A percentile compares a stretch with the other conserved stretches of the same genome.
phyloP scores from a whole-genome alignment of 257 asterid genomes.

The Salvia splendens region DNA sequence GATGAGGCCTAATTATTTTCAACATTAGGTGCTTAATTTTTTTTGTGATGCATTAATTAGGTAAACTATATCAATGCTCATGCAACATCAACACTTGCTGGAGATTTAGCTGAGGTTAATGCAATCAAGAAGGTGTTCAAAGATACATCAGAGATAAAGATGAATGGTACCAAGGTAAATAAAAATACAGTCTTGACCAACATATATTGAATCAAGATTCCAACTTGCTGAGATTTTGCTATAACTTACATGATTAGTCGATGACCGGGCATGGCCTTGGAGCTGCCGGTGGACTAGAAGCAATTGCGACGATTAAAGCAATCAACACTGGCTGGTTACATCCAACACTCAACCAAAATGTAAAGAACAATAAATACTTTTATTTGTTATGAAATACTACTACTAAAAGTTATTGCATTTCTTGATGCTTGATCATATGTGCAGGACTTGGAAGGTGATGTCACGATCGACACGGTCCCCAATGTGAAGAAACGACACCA shows the following conservation, averaged over 20 bases:
- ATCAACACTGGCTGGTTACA: slow-evolving; percentile 26
- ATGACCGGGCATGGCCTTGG: slow-evolving; percentile 50
- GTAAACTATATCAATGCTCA: slow-evolving; percentile 79
- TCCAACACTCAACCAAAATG: slow-evolving; percentile 51
- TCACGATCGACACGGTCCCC: slow-evolving; percentile 59
- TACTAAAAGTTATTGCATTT: background rate
- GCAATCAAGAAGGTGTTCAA: slow-evolving; percentile 71
- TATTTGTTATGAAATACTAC: background rate
- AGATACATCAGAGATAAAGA: slow-evolving; percentile 64
- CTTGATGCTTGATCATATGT: background rate
- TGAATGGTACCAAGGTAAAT: slow-evolving; percentile 69
- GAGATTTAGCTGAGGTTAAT: slow-evolving; percentile 75
- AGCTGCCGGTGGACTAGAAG: slow-evolving; percentile 55
- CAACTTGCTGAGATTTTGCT: background rate
- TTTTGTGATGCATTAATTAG: slow-evolving; percentile 26
- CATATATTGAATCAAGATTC: background rate
- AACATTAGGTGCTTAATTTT: too few species aligned
- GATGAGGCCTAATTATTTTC: too few species aligned
- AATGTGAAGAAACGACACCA: slow-evolving; percentile 69
- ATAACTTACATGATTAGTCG: slow-evolving; percentile 32
- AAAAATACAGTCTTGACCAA: background rate
- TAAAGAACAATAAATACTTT: slow-evolving; percentile 15
- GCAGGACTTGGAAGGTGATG: slow-evolving; percentile 46
- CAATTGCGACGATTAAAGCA: slow-evolving; percentile 46
- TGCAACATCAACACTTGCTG: slow-evolving; percentile 82